Conservation (phyloP, 2,329 filamentous ascomycete species). For the Sclerotinia minor region DNA sequence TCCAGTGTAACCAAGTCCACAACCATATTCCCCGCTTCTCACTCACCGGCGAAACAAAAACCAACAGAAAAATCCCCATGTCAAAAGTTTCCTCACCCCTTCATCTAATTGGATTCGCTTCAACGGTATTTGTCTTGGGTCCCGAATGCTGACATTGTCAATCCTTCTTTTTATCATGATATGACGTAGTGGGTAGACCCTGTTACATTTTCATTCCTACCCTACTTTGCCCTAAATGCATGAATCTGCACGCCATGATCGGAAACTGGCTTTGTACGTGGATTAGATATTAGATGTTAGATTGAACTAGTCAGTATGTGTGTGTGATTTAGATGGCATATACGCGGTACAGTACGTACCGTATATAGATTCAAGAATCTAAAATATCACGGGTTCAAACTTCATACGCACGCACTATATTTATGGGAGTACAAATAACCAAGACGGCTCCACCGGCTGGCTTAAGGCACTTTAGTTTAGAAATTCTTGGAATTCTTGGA, state of each 20-base stretch:
- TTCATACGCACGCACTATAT: too few species aligned
- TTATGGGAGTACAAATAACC: not conserved
- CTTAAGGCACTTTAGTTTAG: not conserved
- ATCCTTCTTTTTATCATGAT: not conserved
- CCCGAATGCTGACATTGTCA: not conserved
- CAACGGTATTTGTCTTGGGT: too few species aligned
- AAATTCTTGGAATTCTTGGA: not conserved
- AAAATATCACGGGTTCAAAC: not conserved
- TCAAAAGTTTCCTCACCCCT: not conserved
- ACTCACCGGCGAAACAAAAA: too few species aligned
- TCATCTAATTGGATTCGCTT: not conserved
- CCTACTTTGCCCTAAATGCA: not conserved
- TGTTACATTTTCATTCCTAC: not conserved
- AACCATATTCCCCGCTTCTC: not conserved
- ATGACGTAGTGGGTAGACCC: not conserved
- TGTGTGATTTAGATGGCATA: not conserved
- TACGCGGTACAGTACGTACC: too few species aligned
- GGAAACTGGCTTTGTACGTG: not conserved
- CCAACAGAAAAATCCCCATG: not conserved
- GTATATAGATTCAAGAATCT: not conserved
- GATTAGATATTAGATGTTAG: not conserved
- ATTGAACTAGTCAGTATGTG: not conserved
- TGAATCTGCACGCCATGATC: constrained; percentile 12
- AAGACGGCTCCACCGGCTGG: not conserved
- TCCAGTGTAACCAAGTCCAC: not conserved